Evolutionary conservation across 116 monocot species (phyloP).

Genomic region (Thalassia testudinum): DNA sequence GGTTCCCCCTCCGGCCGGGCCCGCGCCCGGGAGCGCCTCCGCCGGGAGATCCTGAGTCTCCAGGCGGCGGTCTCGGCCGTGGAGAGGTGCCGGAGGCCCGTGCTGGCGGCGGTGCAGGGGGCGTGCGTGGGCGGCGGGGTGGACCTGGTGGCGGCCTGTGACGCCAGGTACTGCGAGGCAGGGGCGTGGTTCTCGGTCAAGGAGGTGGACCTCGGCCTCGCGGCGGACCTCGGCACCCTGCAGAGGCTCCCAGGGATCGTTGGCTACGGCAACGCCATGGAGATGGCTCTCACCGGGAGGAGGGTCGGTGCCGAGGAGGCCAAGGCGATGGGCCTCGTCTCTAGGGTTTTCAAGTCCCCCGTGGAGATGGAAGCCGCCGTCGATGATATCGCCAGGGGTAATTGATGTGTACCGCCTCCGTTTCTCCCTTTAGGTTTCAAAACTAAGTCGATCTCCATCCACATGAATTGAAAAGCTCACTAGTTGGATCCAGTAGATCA

Average conservation of each 20-base stretch:
- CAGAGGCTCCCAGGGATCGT: constrained; percentile 75
- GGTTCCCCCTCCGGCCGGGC: constrained; percentile 10
- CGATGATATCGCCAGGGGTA: constrained; percentile 46
- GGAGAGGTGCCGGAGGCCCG: constrained; percentile 72
- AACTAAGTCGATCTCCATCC: no score
- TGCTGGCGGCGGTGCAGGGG: constrained; percentile 63
- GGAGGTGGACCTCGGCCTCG: constrained; percentile 76
- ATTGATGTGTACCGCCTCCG: no score
- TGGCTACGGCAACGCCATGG: constrained; percentile 65
- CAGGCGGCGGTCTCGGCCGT: constrained; percentile 53
- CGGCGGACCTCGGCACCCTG: constrained; percentile 79
- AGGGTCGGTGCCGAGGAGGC: constrained; percentile 51
- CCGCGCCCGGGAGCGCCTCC: constrained; percentile 27
- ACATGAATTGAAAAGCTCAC: no score
- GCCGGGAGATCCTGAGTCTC: constrained; percentile 39
- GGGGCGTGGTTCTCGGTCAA: constrained; percentile 61
- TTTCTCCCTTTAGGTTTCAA: no score
- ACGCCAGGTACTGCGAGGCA: constrained; percentile 48
- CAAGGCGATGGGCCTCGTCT: constrained; percentile 67
- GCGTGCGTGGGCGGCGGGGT: constrained; percentile 83
- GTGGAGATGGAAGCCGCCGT: constrained; percentile 37
- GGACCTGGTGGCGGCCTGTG: constrained; percentile 69
- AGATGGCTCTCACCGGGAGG: constrained; percentile 71
- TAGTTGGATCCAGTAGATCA: no score
- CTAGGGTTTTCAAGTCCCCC: constrained; percentile 27